Percentiles rank a stretch among this genome's conserved stretches.
Conservation (phyloP, 768 basidiomycete species). For the Cyathus striatus region DNA sequence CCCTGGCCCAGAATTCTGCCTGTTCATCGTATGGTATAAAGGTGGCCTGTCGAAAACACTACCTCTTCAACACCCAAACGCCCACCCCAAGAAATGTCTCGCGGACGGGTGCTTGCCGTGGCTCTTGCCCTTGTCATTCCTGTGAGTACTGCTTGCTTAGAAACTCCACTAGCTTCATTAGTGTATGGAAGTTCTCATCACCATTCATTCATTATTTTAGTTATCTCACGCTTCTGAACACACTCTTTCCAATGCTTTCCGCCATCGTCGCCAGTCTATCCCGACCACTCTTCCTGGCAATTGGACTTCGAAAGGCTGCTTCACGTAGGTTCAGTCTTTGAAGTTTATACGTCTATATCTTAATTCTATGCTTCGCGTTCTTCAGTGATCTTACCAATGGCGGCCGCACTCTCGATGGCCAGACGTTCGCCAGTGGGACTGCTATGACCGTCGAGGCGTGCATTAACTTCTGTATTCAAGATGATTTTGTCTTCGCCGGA, state of each 20-base stretch:
- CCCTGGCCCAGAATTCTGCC: constrained; percentile 19
- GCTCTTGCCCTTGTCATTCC: constrained; percentile 29
- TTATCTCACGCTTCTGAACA: constrained; percentile 19
- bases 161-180: no score
- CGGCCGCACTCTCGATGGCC: constrained; percentile 54
- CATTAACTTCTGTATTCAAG: constrained; percentile 40
- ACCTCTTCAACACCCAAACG: constrained; percentile 8
- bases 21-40: constrained; percentile 17
- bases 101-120: constrained; percentile 23
- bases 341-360: no score
- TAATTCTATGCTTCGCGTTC: constrained; percentile 2
- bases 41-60: constrained; percentile 7
- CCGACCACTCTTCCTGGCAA: constrained; percentile 41
- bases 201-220: constrained; percentile 9
- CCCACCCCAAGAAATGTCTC: constrained; percentile 25
- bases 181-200: no score
- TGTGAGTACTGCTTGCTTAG: constrained; percentile 22
- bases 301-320: constrained; percentile 61
- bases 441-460: constrained; percentile 60
- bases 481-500: constrained; percentile 59
- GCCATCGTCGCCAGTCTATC: constrained; percentile 34
- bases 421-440: constrained; percentile 36
- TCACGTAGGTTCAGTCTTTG: constrained; percentile 47
- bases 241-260: constrained; percentile 15
- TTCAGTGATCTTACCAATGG: constrained; percentile 49